phyloP scores from a whole-genome alignment of 805 yeast genomes.

The Schwanniomyces sp. region DNA sequence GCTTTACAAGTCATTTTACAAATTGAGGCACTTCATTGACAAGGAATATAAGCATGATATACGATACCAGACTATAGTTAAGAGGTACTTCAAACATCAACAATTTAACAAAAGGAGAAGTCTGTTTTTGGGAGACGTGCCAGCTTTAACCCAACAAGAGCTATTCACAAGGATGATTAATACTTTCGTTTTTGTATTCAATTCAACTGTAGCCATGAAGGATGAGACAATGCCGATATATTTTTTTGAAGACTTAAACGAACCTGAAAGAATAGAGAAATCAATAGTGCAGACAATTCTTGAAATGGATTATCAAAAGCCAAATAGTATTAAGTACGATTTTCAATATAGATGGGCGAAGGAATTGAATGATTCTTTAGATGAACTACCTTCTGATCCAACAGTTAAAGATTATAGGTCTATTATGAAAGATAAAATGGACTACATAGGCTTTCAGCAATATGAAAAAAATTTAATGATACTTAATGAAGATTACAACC shows the following conservation, averaged over 20 bases:
- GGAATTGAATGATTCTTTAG: constrained; percentile 6
- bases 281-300: constrained; percentile 23
- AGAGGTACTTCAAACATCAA: constrained; percentile 23
- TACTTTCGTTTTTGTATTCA: constrained; percentile 30
- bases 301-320: constrained; percentile 19
- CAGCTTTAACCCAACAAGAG: constrained; percentile 10
- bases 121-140: constrained; percentile 9
- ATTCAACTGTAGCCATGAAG: constrained; percentile 23
- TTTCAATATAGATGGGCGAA: constrained; percentile 21
- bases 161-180: constrained; percentile 20
- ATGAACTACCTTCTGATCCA: constrained; percentile 3
- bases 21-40: constrained; percentile 26
- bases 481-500: constrained; percentile 23
- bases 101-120: constrained; percentile 16
- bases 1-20: constrained; percentile 32
- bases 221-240: constrained; percentile 10
- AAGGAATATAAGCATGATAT: constrained; percentile 7
- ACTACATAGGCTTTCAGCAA: constrained; percentile 20
- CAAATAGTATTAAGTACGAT: constrained; percentile 24
- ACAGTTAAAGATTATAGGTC: constrained; percentile 4
- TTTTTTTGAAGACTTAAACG: constrained; percentile 16
- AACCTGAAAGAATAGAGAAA: constrained; percentile 18
- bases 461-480: constrained; percentile 25
- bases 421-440: constrained; percentile 4
- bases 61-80: constrained; percentile 19